phyloP scores from a whole-genome alignment of 345 rosid species.

The Kernera saxatilis region DNA sequence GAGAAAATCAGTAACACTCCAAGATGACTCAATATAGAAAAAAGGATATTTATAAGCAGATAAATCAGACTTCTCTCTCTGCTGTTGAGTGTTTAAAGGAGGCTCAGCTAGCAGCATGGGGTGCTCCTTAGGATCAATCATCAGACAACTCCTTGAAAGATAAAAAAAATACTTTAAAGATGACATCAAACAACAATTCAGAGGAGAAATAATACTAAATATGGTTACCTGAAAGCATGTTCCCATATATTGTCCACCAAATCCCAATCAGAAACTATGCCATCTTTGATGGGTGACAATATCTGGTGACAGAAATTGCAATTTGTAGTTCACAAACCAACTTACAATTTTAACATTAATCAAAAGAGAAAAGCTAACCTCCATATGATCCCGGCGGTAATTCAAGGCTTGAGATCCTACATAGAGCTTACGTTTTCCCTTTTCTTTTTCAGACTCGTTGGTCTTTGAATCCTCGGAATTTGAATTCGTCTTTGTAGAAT shows the following conservation, averaged over 20 bases:
- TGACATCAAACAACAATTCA: not conserved
- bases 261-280: constrained; percentile 93
- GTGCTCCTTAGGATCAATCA: constrained; percentile 98
- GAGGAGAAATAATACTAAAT: not conserved
- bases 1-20: constrained; percentile 15
- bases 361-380: constrained; percentile 43
- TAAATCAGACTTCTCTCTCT: constrained; percentile 73
- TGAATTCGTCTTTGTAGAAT: constrained; percentile 35
- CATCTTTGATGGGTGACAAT: constrained; percentile 85
- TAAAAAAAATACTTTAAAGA: not conserved
- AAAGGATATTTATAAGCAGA: not conserved
- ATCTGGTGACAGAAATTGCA: constrained; percentile 39
- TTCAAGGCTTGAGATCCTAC: constrained; percentile 90
- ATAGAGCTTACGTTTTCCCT: constrained; percentile 69
- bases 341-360: not conserved
- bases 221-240: constrained; percentile 73
- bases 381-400: constrained; percentile 90
- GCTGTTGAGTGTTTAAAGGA: constrained; percentile 78
- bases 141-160: constrained; percentile 66
- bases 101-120: constrained; percentile 99
- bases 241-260: constrained; percentile 95
- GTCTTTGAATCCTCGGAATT: constrained; percentile 55
- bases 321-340: not conserved
- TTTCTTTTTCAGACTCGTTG: constrained; percentile 55
- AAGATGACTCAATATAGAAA: not conserved